Conservation (phyloP, 2,329 filamentous ascomycete species). For the Pseudocercospora vitis region DNA sequence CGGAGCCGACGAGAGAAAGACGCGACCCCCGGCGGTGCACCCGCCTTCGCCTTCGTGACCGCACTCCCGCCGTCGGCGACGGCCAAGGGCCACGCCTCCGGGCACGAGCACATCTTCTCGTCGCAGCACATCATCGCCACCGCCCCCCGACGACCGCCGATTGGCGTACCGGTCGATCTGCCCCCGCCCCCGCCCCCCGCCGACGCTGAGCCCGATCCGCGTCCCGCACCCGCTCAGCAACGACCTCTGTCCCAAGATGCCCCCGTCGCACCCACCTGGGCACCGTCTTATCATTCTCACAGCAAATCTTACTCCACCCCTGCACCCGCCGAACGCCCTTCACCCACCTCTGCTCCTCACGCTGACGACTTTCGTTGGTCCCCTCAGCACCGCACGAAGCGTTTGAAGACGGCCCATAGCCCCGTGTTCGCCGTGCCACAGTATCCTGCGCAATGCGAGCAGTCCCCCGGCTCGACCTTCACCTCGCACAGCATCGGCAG, state of each 20-base stretch:
- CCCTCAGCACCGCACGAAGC: slow-evolving; percentile 40
- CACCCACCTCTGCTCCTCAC: slow-evolving; percentile 22
- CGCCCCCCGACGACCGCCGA: slow-evolving; percentile 25
- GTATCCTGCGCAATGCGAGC: slow-evolving; percentile 34
- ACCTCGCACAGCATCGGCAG: slow-evolving; percentile 45
- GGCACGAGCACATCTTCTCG: slow-evolving; percentile 37
- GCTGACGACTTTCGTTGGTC: slow-evolving; percentile 36
- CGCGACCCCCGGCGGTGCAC: slow-evolving; percentile 27
- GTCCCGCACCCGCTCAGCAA: slow-evolving; percentile 18
- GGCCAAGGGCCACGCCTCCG: slow-evolving; percentile 16
- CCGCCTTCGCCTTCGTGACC: slow-evolving; percentile 35
- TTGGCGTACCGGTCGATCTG: slow-evolving; percentile 21
- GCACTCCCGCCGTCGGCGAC: slow-evolving; percentile 17
- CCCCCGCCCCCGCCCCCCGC: slow-evolving; percentile 26
- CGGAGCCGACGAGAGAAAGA: slow-evolving; percentile 53
- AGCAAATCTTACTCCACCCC: slow-evolving; percentile 14
- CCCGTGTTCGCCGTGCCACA: slow-evolving; percentile 33
- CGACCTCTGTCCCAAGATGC: slow-evolving; percentile 4
- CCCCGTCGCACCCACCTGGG: not conserved
- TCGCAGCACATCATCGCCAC: slow-evolving; percentile 36
- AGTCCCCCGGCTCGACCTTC: slow-evolving; percentile 40
- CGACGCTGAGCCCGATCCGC: slow-evolving; percentile 27
- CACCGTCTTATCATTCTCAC: slow-evolving; percentile 3
- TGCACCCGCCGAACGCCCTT: slow-evolving; percentile 16
- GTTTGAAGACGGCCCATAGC: slow-evolving; percentile 31